A percentile compares a stretch with the other conserved stretches of the same genome.
These are phyloP conservation scores for Eucalyptus erythrocorys DNA, from an alignment of 345 rosid species.

Conservation along the genomic window DNA sequence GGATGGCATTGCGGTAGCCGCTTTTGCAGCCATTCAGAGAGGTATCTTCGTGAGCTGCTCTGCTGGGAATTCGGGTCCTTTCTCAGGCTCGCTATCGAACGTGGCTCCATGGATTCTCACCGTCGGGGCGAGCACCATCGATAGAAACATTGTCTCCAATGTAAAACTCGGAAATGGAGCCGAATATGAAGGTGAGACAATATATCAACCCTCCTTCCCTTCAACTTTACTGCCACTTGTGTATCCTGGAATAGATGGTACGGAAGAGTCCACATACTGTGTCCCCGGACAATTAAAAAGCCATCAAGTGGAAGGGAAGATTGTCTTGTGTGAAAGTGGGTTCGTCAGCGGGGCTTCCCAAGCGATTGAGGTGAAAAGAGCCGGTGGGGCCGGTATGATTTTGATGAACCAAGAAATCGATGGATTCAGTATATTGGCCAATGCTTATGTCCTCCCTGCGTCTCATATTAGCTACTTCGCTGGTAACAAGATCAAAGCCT, in stretches of 20 bases:
- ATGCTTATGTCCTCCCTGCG: not conserved
- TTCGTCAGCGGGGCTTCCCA: not conserved
- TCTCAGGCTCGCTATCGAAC: not conserved
- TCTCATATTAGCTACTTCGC: not conserved
- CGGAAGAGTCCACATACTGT: rapidly evolving
- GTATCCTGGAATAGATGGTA: not conserved
- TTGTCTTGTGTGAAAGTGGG: not conserved
- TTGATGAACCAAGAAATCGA: not conserved
- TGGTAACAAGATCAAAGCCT: not conserved
- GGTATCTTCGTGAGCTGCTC: not conserved
- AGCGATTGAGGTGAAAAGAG: not conserved
- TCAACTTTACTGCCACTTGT: not conserved
- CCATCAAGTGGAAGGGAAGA: not conserved
- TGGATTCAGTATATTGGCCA: not conserved
- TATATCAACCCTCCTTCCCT: not conserved
- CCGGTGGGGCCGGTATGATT: not conserved
- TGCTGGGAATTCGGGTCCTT: not conserved
- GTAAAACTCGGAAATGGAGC: not conserved
- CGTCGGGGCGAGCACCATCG: not conserved
- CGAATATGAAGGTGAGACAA: not conserved
- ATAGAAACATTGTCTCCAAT: not conserved
- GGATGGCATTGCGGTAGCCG: not conserved
- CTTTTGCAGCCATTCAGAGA: not conserved
- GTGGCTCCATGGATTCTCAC: not conserved
- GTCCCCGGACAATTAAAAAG: not conserved